phyloP scores from a whole-genome alignment of 768 basidiomycete species.

The Phylloporus sp. region DNA sequence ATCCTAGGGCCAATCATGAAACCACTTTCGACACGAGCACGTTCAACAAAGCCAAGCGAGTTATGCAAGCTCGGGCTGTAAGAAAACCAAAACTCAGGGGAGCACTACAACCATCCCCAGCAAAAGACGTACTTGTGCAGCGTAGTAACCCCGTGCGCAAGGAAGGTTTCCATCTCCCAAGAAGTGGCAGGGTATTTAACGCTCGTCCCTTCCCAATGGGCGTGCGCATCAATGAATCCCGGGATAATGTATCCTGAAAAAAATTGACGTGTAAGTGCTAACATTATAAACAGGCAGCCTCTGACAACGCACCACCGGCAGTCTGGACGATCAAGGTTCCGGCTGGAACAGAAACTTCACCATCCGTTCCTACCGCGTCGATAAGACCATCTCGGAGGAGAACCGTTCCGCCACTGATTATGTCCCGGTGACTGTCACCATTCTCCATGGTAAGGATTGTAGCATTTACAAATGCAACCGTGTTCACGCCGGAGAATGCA shows the following conservation, averaged over 20 bases:
- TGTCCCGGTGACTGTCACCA: slow-evolving; percentile 43
- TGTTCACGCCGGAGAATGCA: slow-evolving; percentile 27
- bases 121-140: slow-evolving; percentile 56
- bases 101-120: background rate
- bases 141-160: slow-evolving; percentile 73
- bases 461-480: slow-evolving; percentile 60
- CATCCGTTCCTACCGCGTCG: slow-evolving; percentile 39
- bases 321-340: slow-evolving; percentile 50
- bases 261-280: slow-evolving; percentile 1
- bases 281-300: no score
- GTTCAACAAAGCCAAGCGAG: slow-evolving; percentile 59
- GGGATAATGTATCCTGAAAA: slow-evolving; percentile 56
- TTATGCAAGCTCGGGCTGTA: slow-evolving; percentile 64
- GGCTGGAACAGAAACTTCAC: slow-evolving; percentile 30
- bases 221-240: slow-evolving; percentile 74
- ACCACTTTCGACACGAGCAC: slow-evolving; percentile 64
- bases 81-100: background rate
- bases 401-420: slow-evolving; percentile 50
- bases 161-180: slow-evolving; percentile 72
- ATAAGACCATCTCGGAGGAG: slow-evolving; percentile 56
- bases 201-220: slow-evolving; percentile 60
- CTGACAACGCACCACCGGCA: slow-evolving; percentile 47
- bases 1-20: slow-evolving; percentile 66
- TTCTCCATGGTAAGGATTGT: slow-evolving; percentile 67
- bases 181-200: slow-evolving; percentile 56